Evolutionary conservation across 2,329 filamentous ascomycete genomes (phyloP).

Genomic region (Cercospora sesami): DNA sequence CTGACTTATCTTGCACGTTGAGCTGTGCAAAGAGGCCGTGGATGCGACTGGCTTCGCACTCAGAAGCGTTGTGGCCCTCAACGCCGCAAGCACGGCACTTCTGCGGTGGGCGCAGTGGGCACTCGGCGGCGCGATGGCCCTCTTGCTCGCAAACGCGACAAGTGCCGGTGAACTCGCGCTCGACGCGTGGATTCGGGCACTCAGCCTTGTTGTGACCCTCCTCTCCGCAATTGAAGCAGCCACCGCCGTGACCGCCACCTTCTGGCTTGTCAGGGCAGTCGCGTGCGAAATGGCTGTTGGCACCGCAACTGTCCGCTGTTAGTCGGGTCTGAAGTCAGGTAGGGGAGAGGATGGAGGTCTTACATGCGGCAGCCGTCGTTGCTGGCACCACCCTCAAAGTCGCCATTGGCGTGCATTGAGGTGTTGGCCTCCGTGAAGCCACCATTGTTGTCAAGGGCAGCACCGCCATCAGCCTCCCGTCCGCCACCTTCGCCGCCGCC

Average conservation of each 20-base stretch:
- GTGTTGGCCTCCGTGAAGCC: conserved; percentile 31
- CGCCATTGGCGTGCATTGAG: conserved; percentile 35
- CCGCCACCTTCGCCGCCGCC: conserved; percentile 15
- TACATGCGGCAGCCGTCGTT: conserved; percentile 46
- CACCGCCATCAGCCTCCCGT: conserved; percentile 21
- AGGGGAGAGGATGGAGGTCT: conserved; percentile 28
- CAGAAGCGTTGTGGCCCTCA: conserved; percentile 55
- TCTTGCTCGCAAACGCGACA: conserved; percentile 60
- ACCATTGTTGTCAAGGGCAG: conserved; percentile 5
- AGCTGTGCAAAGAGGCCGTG: conserved; percentile 55
- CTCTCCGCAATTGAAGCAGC: conserved; percentile 60
- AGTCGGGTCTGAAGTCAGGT: conserved; percentile 25
- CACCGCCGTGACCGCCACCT: conserved; percentile 41
- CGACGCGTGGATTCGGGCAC: conserved; percentile 58
- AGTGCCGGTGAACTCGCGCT: conserved; percentile 54
- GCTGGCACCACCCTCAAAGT: conserved; percentile 16
- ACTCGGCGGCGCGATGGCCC: conserved; percentile 63
- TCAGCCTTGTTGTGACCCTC: conserved; percentile 61
- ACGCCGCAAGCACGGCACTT: conserved; percentile 63
- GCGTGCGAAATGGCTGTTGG: conserved; percentile 49
- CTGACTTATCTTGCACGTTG: conserved; percentile 32
- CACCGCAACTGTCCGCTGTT: conserved; percentile 43
- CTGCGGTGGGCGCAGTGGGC: conserved; percentile 59
- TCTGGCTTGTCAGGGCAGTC: conserved; percentile 49
- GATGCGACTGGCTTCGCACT: conserved; percentile 62